Base-by-base conservation (phyloP, 164 flowering plant genomes). In the Tetracentron sinense region DNA sequence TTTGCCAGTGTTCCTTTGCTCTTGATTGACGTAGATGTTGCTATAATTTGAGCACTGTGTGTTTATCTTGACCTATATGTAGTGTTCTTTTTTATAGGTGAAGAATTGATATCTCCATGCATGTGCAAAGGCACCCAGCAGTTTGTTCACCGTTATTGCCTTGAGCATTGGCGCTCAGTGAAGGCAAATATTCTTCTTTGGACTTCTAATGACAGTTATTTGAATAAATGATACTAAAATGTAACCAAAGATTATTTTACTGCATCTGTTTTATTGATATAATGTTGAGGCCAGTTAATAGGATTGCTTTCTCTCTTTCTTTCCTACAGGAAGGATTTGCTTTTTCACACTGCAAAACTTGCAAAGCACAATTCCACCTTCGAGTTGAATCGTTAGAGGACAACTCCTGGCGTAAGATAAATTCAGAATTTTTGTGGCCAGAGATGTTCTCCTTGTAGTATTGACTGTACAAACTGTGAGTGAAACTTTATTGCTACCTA, bases 91-190 rank as follows among this genome's bases (percentile, higher is more conserved):
- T 63, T 64, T 70, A 44, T 66, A 90, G 97, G 68, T 69, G 96
- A 86, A 68, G 90, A 84, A 44, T 69, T 90, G 74, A 92, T 92
- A 66, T 83, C 98, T 29, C 97, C 97, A 29, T 92, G 97, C 79
- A 83, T 88, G 94, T 90, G 98, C 74, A 92, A 92, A 76, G 98
- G 98, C 60, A 92, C 98, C 44, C 97, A 90, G 61, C 96, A 92
- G 75, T 90, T 92, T 81, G 96, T 92, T 54, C 98, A 92, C 71
- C 88, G 96, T 19, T 75, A 87, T 31, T 92, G 98, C 69, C 95
- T 92, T 66, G 96, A 92, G 75, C 96, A 92, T 61, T 92, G 98
- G 98, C 91, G 98, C 21, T 86, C 98, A 15, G 95, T 92, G 54
- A 92, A 90, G 92, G 98, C 74, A 55, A 54, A 66, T 48, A 6